Evolutionary conservation across 176 grass and related monocot genomes (phyloP).

Genomic region (Saccharum spontaneum): DNA sequence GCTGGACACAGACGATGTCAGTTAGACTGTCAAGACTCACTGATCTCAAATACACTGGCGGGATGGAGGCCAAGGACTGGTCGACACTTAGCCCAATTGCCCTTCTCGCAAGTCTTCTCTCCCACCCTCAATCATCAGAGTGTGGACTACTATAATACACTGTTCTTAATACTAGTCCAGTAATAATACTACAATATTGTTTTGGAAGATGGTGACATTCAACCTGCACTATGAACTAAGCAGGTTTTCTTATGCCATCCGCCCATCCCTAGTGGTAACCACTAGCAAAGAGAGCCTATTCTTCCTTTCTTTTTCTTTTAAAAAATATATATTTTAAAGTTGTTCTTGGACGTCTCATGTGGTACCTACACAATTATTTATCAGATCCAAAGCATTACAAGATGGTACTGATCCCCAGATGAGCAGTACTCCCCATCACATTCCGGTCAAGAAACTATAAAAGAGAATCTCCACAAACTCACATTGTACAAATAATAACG

Average conservation of each 20-base stretch:
- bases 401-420: background rate
- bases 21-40: slow-evolving; percentile 4
- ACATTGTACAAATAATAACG: background rate
- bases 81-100: background rate
- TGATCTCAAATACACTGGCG: background rate
- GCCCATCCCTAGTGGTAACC: background rate
- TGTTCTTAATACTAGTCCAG: background rate
- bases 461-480: background rate
- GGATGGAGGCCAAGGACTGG: background rate
- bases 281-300: background rate
- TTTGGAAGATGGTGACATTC: slow-evolving; percentile 15
- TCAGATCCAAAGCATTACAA: background rate
- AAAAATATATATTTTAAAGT: background rate
- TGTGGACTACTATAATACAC: background rate
- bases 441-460: background rate
- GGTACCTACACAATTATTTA: background rate
- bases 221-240: background rate
- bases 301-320: background rate
- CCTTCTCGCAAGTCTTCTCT: background rate
- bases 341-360: background rate
- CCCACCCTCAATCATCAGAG: background rate
- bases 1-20: background rate
- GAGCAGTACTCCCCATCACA: background rate
- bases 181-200: background rate
- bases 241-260: background rate